Percentiles rank a stretch among this genome's conserved stretches.
Conservation (phyloP, 2,329 filamentous ascomycete species). For the Shiraia sp. region DNA sequence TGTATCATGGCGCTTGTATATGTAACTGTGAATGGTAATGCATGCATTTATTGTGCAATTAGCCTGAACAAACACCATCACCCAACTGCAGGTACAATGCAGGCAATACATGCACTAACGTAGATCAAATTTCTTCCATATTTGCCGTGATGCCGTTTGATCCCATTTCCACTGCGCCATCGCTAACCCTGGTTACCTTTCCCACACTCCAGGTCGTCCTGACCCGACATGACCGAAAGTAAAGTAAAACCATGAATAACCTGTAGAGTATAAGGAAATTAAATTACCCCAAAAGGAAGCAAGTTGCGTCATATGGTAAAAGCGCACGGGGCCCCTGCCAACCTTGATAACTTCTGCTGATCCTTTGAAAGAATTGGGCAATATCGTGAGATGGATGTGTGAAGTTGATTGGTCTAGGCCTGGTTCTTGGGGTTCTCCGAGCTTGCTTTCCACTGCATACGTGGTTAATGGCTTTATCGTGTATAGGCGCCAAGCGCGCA, state of each 20-base stretch:
- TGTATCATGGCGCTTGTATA: not conserved
- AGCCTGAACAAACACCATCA: slow-evolving; percentile 25
- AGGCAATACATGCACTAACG: slow-evolving; percentile 16
- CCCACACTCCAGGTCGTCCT: slow-evolving; percentile 1
- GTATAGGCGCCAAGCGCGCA: not conserved
- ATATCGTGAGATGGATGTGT: not conserved
- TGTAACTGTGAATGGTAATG: slow-evolving; percentile 8
- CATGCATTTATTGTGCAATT: slow-evolving; percentile 15
- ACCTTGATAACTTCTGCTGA: not conserved
- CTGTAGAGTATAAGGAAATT: not conserved
- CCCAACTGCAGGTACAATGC: slow-evolving; percentile 25
- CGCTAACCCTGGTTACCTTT: slow-evolving; percentile 3
- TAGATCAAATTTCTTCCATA: slow-evolving; percentile 22
- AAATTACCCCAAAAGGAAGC: not conserved
- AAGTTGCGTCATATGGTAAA: not conserved
- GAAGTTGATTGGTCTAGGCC: slow-evolving; percentile 7
- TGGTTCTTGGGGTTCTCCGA: slow-evolving; percentile 43
- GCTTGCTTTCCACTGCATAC: slow-evolving; percentile 39
- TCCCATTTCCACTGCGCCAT: slow-evolving; percentile 11
- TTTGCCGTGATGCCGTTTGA: slow-evolving; percentile 20
- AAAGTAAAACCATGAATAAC: not conserved
- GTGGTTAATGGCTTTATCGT: not conserved
- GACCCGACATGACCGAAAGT: not conserved
- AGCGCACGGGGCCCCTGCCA: not conserved
- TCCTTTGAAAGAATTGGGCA: not conserved